phyloP scores from a whole-genome alignment of 208 protist species.

The Trypanosoma conorhini region DNA sequence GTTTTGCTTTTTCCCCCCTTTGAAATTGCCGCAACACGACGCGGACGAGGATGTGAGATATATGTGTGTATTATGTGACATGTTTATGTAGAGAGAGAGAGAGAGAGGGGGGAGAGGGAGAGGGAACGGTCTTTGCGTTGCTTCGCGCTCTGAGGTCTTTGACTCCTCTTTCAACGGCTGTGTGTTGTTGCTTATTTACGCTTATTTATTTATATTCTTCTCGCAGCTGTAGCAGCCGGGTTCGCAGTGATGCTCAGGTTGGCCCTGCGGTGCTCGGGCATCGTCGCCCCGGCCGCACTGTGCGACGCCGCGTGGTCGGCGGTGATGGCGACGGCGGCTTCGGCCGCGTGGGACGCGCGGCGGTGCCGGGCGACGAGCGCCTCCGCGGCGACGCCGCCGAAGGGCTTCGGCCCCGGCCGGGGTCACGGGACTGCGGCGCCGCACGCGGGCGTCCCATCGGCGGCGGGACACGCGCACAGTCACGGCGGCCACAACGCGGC shows the following conservation, averaged over 20 bases:
- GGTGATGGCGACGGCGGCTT: not conserved
- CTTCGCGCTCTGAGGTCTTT: no score
- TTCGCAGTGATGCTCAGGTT: slow-evolving; percentile 2
- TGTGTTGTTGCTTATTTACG: slow-evolving; percentile 13
- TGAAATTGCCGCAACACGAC: no score
- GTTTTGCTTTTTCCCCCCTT: no score
- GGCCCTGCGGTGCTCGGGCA: not conserved
- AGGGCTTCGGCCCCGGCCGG: not conserved
- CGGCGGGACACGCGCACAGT: not conserved
- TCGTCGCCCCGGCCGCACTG: not conserved
- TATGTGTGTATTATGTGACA: no score
- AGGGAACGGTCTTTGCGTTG: no score
- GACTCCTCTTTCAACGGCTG: slow-evolving; percentile 7
- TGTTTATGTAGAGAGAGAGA: no score
- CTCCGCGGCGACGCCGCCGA: not conserved
- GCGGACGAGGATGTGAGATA: no score
- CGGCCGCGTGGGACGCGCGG: not conserved
- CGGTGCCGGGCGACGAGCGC: not conserved
- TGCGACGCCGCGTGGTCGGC: not conserved
- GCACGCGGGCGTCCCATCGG: not conserved
- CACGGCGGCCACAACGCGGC: not conserved
- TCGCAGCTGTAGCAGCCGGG: not conserved
- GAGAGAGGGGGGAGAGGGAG: no score
- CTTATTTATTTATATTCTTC: not conserved
- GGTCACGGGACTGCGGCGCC: not conserved